Conservation (phyloP, 2,329 filamentous ascomycete genomes). For the Pleoardoris graminearum region DNA sequence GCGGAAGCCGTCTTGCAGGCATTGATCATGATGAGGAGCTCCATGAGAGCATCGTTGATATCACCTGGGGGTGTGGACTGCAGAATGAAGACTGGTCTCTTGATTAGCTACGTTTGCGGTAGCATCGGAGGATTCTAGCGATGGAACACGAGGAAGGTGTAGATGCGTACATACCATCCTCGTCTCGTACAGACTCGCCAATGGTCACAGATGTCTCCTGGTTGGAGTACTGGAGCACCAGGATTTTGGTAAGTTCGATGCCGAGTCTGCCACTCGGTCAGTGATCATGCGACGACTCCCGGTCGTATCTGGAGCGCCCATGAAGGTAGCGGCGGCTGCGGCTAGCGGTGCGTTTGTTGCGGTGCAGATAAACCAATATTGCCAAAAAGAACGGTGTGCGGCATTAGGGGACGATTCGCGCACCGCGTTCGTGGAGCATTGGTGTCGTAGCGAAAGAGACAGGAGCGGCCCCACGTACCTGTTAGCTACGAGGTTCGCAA, state of each 20-base stretch:
- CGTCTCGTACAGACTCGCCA: conserved; percentile 92
- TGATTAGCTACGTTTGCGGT: conserved; percentile 26
- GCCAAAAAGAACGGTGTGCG: no score
- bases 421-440: no score
- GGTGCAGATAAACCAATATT: no score
- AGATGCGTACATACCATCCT: conserved; percentile 68
- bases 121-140: neutral
- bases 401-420: no score
- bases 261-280: conserved; percentile 61
- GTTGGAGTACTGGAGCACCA: conserved; percentile 83
- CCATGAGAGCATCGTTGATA: conserved; percentile 98
- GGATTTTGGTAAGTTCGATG: conserved; percentile 76
- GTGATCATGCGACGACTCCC: conserved; percentile 5
- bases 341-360: no score
- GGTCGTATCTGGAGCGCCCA: no score
- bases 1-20: conserved; percentile 86
- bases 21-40: conserved; percentile 97
- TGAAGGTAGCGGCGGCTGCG: no score
- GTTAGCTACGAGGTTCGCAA: conserved; percentile 70
- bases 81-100: conserved; percentile 77
- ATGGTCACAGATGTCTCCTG: conserved; percentile 90
- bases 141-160: neutral
- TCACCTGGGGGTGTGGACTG: conserved; percentile 94
- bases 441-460: neutral
- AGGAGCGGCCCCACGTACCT: conserved; percentile 52